Conservation (phyloP, 768 basidiomycete genomes). For the Xerocomus potaroensis region DNA sequence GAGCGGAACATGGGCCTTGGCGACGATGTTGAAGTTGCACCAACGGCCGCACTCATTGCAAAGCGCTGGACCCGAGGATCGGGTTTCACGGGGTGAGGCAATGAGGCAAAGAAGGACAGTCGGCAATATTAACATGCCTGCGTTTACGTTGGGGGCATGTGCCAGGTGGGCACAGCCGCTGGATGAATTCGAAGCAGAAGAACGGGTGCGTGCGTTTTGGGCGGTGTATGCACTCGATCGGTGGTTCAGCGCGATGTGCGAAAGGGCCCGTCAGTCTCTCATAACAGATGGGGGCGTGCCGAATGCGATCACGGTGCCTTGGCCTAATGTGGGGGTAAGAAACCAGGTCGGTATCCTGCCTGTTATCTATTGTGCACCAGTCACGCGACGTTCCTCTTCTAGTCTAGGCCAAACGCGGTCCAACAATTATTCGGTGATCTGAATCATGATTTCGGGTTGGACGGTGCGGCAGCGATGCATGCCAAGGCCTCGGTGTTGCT, state of each 20-base stretch:
- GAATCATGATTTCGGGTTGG: conserved; percentile 7
- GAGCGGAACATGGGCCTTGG: conserved; percentile 44
- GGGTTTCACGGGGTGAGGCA: not conserved
- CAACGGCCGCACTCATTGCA: conserved; percentile 12
- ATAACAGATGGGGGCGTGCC: conserved; percentile 28
- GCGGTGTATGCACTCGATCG: conserved; percentile 32
- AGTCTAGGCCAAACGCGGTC: conserved; percentile 12
- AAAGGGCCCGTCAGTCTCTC: conserved; percentile 13
- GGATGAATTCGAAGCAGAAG: conserved; percentile 34
- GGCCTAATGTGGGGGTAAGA: conserved; percentile 31
- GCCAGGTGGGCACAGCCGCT: conserved; percentile 27
- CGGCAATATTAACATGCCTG: not conserved
- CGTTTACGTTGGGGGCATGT: conserved; percentile 9
- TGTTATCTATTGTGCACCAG: not conserved
- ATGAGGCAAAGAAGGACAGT: not conserved
- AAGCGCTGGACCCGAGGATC: not conserved
- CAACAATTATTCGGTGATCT: conserved; percentile 16
- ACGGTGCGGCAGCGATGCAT: conserved; percentile 10
- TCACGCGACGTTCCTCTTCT: not conserved
- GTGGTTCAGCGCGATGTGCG: conserved; percentile 28
- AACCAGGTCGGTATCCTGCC: conserved; percentile 12
- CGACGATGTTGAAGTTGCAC: conserved; percentile 45
- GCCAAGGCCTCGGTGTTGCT: conserved; percentile 34
- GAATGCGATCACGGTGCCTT: conserved; percentile 35
- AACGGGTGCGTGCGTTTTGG: conserved; percentile 40